Percentiles rank a stretch among this genome's conserved stretches.
Evolutionary conservation across 495 filamentous ascomycete species (phyloP).

Genomic region (Neurospora cerealis): DNA sequence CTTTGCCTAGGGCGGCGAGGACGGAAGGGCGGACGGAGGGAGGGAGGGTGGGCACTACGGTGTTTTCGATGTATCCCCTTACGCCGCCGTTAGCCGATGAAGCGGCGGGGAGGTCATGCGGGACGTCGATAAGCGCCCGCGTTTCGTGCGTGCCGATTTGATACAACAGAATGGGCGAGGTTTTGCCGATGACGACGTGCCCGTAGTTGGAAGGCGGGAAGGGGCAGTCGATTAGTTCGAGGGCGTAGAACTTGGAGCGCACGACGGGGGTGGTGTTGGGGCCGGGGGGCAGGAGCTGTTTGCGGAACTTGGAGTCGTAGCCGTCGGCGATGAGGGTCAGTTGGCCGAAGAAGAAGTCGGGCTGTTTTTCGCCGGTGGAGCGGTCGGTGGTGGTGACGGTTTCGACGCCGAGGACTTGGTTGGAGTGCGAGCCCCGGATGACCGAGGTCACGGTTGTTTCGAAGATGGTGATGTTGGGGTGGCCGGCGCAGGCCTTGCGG

Average conservation of each 20-base stretch:
- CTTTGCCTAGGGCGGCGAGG: constrained; percentile 57
- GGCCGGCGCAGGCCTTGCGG: constrained; percentile 52
- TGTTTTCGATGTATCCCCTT: constrained; percentile 65
- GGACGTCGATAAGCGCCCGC: constrained; percentile 82
- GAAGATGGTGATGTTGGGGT: constrained; percentile 63
- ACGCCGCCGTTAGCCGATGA: constrained; percentile 63
- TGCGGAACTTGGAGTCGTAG: constrained; percentile 88
- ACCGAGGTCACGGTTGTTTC: constrained; percentile 60
- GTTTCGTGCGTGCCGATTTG: constrained; percentile 96
- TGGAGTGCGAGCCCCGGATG: constrained; percentile 46
- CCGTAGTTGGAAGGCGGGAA: constrained; percentile 67
- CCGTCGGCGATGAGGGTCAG: constrained; percentile 89
- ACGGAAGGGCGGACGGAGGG: constrained; percentile 64
- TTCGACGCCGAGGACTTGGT: constrained; percentile 66
- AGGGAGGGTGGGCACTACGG: constrained; percentile 70
- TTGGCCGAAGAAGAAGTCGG: constrained; percentile 68
- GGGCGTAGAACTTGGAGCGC: constrained; percentile 76
- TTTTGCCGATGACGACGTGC: constrained; percentile 76
- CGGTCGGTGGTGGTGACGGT: constrained; percentile 51
- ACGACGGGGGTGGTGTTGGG: constrained; percentile 51
- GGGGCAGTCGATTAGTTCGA: constrained; percentile 80
- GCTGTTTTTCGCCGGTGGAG: constrained; percentile 45
- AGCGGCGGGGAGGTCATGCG: constrained; percentile 65
- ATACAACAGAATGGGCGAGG: constrained; percentile 80
- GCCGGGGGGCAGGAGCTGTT: constrained; percentile 48